A percentile compares a stretch with the other conserved stretches of the same genome.
Evolutionary conservation across 352 stramenopile genomes (phyloP).

Genomic region (Globisporangium middletonii): DNA sequence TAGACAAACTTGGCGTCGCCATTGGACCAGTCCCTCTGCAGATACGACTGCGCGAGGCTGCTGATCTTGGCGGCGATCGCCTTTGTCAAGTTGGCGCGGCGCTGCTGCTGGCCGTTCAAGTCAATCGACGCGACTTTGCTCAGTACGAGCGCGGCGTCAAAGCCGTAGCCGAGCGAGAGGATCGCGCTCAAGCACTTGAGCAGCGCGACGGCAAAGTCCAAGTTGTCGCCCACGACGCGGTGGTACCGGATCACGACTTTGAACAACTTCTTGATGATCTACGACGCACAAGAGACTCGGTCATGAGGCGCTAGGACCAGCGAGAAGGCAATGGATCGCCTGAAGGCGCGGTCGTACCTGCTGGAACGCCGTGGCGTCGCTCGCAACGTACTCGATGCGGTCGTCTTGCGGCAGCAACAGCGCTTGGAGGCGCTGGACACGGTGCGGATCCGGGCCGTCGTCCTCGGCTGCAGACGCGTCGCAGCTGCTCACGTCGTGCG

Average conservation of each 20-base stretch:
- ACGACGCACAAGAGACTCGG: not conserved
- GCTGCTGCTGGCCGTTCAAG: constrained; percentile 11
- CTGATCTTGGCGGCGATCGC: constrained; percentile 30
- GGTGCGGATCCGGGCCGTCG: not conserved
- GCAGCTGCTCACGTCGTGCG: constrained; percentile 3
- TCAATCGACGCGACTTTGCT: constrained; percentile 11
- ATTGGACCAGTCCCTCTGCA: constrained; percentile 43
- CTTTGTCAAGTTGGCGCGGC: constrained; percentile 7
- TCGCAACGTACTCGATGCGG: constrained; percentile 2
- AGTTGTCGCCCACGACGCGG: constrained; percentile 15
- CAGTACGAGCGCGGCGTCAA: constrained; percentile 16
- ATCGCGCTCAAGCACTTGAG: constrained; percentile 21
- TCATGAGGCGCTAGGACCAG: too few relatives aligned
- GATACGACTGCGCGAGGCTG: constrained; percentile 23
- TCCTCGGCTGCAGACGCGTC: not conserved
- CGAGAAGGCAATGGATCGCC: not conserved
- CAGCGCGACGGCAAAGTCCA: constrained; percentile 19
- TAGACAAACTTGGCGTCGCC: constrained; percentile 33
- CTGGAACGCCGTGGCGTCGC: constrained; percentile 8
- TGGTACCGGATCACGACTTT: constrained; percentile 19
- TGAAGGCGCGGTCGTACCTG: constrained; percentile 4
- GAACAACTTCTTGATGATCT: constrained; percentile 25
- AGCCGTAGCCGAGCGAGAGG: constrained; percentile 17
- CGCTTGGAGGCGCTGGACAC: constrained; percentile 15
- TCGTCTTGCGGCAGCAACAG: constrained; percentile 12